phyloP scores from a whole-genome alignment of 805 yeast genomes.

The Sugiyamaella chiloensis region DNA sequence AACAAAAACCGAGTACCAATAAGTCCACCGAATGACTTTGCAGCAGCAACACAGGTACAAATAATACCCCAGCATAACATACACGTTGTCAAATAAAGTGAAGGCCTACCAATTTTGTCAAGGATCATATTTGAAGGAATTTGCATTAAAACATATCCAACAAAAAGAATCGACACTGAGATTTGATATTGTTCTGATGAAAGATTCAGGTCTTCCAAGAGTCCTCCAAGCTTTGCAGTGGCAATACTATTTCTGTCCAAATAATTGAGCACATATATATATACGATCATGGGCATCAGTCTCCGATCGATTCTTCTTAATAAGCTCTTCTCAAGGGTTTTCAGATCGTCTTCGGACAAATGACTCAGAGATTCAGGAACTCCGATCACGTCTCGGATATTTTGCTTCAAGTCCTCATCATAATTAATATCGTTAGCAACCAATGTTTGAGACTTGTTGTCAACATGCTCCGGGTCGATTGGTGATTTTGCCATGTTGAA shows the following conservation, averaged over 20 bases:
- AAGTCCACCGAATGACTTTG: constrained; percentile 38
- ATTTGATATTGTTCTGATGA: constrained; percentile 40
- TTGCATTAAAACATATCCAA: constrained; percentile 25
- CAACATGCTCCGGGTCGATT: neutral
- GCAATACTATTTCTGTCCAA: constrained; percentile 49
- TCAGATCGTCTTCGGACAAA: constrained; percentile 35
- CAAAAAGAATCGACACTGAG: constrained; percentile 41
- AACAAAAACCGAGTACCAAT: constrained; percentile 34
- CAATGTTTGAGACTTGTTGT: neutral
- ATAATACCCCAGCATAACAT: constrained; percentile 35
- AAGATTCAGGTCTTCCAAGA: constrained; percentile 41
- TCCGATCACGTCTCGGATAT: neutral
- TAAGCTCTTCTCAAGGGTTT: constrained; percentile 7
- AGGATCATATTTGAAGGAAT: constrained; percentile 24
- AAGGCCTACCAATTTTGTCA: constrained; percentile 22
- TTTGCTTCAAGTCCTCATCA: neutral
- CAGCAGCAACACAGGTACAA: constrained; percentile 29
- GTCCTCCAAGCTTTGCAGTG: constrained; percentile 45
- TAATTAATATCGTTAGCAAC: too few species aligned
- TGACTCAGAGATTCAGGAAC: constrained; percentile 11
- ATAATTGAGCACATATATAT: constrained; percentile 31
- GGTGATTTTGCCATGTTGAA: too few species aligned
- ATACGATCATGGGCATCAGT: constrained; percentile 24
- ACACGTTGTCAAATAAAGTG: constrained; percentile 15
- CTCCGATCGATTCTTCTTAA: constrained; percentile 23